A percentile compares a stretch with the other conserved stretches of the same genome.
Evolutionary conservation across 257 asterid species (phyloP).

Genomic region (Capsicum baccatum): DNA sequence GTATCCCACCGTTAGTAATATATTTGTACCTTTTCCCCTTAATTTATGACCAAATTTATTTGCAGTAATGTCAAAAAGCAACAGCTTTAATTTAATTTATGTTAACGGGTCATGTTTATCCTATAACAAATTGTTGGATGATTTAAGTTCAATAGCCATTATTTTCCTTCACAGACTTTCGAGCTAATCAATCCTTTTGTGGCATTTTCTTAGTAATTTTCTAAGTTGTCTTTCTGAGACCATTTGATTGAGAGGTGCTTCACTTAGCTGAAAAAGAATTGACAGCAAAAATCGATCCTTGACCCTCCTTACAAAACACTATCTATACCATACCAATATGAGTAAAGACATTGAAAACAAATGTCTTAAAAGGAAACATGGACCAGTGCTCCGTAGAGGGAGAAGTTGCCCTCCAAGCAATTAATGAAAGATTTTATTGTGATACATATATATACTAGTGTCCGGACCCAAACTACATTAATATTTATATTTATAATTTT

Average conservation of each 20-base stretch:
- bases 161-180: not conserved
- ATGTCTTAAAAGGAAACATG: not conserved
- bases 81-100: not conserved
- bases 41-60: no score
- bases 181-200: not conserved
- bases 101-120: not conserved
- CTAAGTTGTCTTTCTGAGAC: not conserved
- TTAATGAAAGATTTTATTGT: no score
- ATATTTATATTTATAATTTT: no score
- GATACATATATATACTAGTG: no score
- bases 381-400: not conserved
- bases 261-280: not conserved
- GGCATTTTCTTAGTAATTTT: not conserved
- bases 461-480: no score
- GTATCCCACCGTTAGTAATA: no score
- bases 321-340: not conserved
- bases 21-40: no score
- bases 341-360: not conserved
- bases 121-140: not conserved
- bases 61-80: not conserved
- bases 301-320: not conserved
- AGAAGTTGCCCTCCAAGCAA: not conserved
- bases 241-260: not conserved
- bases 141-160: not conserved
- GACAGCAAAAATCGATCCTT: not conserved